Percentiles rank a stretch among this genome's conserved stretches.
These are phyloP conservation scores for Colletotrichum acutatum DNA, from an alignment of 2,329 filamentous ascomycete species.

Conservation along the genomic window DNA sequence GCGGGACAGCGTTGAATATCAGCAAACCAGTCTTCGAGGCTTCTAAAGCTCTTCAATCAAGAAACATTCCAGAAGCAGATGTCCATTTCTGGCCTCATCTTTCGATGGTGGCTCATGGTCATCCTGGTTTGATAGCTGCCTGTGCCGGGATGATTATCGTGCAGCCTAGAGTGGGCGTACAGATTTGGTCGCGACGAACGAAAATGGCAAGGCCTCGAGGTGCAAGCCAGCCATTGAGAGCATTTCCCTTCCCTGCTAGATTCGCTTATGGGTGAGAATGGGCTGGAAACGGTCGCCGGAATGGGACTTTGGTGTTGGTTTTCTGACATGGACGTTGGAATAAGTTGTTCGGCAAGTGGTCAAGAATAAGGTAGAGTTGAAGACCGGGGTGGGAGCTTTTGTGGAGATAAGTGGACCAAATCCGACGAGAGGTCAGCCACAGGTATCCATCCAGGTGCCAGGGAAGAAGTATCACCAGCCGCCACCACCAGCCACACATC, in stretches of 20 bases:
- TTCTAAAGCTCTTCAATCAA: neutral
- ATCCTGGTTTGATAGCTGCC: slow-evolving; percentile 4
- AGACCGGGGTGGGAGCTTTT: neutral
- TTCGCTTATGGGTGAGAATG: no score
- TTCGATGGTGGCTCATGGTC: neutral
- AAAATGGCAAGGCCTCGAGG: neutral
- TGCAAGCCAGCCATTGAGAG: neutral
- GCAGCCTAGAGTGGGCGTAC: slow-evolving; percentile 4
- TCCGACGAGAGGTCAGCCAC: slow-evolving; percentile 5
- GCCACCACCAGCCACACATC: neutral
- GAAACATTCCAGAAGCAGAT: neutral
- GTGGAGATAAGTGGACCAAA: neutral
- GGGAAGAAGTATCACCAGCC: neutral
- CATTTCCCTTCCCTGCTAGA: neutral
- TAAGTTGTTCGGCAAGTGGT: neutral
- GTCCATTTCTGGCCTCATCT: neutral
- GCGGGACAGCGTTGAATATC: neutral
- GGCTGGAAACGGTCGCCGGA: neutral
- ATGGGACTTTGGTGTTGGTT: slow-evolving; percentile 7
- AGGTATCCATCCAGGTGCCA: neutral
- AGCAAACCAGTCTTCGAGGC: neutral
- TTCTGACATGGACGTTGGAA: neutral
- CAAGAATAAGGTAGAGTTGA: neutral
- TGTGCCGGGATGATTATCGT: neutral
- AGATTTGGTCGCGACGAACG: neutral